Evolutionary conservation across 176 grass and related monocot genomes (phyloP).

Genomic region (Phragmites australis): DNA sequence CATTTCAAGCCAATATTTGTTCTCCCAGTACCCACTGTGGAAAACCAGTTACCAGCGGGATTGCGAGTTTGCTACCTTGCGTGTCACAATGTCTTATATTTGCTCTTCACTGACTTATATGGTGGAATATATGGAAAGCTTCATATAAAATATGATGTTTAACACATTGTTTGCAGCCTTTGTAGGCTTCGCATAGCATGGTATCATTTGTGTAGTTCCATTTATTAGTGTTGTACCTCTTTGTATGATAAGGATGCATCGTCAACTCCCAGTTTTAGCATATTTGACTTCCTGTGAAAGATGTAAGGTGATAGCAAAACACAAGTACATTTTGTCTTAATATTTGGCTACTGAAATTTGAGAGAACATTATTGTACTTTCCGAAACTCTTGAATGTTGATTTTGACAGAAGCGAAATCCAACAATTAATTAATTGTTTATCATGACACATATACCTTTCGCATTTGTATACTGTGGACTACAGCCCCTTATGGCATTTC

Average conservation of each 20-base stretch:
- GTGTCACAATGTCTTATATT: background rate
- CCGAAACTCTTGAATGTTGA: background rate
- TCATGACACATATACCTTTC: background rate
- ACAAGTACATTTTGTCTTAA: background rate
- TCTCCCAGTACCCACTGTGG: background rate
- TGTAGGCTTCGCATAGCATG: background rate
- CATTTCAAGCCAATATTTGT: slow-evolving; percentile 1
- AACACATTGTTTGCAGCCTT: background rate
- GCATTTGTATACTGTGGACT: background rate
- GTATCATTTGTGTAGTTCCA: background rate
- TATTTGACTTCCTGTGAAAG: background rate
- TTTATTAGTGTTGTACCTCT: background rate
- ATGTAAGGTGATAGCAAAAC: background rate
- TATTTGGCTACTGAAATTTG: background rate
- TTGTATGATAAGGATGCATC: background rate
- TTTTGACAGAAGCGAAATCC: background rate
- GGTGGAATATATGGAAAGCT: background rate
- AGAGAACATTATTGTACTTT: background rate
- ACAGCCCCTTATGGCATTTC: background rate
- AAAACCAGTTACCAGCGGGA: background rate
- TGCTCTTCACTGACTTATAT: background rate
- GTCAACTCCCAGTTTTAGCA: background rate
- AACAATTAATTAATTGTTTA: background rate
- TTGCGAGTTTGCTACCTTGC: background rate
- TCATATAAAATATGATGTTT: background rate